A percentile compares a stretch with the other conserved stretches of the same genome.
Evolutionary conservation across 2,329 filamentous ascomycete genomes (phyloP).

Genomic region (Colletotrichum paranaense): DNA sequence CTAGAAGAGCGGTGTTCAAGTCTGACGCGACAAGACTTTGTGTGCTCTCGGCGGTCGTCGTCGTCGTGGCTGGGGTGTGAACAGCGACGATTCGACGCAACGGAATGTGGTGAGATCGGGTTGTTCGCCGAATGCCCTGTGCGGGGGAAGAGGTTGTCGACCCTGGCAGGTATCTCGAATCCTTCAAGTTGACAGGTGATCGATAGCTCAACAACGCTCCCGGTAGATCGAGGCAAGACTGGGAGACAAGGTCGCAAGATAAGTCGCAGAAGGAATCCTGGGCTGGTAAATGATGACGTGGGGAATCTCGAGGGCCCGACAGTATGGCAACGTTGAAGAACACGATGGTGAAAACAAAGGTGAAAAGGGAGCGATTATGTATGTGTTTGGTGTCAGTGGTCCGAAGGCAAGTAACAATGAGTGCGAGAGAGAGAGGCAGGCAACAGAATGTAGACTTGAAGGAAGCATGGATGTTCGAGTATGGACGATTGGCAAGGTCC

Average conservation of each 20-base stretch:
- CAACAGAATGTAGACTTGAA: background rate
- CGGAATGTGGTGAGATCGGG: background rate
- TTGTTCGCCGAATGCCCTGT: background rate
- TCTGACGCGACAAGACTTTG: background rate
- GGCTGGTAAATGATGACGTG: background rate
- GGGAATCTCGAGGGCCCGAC: background rate
- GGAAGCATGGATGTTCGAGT: background rate
- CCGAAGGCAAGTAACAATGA: too few relatives aligned
- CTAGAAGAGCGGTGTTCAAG: background rate
- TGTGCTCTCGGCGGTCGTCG: background rate
- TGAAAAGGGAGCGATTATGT: slow-evolving; percentile 6
- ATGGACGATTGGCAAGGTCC: slow-evolving; percentile 10
- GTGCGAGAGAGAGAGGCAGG: background rate
- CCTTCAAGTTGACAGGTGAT: background rate
- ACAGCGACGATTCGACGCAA: background rate
- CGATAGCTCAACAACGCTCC: background rate
- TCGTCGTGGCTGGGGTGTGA: background rate
- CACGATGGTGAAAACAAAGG: background rate
- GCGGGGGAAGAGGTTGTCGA: background rate
- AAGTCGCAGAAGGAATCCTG: background rate
- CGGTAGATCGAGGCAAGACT: background rate
- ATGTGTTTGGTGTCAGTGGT: background rate
- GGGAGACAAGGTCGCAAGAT: background rate
- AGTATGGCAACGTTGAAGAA: background rate
- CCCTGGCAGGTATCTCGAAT: background rate